Percentiles rank a stretch among this genome's conserved stretches.
phyloP scores from a whole-genome alignment of 2,329 filamentous ascomycete species.

The Neofusicoccum sp. region DNA sequence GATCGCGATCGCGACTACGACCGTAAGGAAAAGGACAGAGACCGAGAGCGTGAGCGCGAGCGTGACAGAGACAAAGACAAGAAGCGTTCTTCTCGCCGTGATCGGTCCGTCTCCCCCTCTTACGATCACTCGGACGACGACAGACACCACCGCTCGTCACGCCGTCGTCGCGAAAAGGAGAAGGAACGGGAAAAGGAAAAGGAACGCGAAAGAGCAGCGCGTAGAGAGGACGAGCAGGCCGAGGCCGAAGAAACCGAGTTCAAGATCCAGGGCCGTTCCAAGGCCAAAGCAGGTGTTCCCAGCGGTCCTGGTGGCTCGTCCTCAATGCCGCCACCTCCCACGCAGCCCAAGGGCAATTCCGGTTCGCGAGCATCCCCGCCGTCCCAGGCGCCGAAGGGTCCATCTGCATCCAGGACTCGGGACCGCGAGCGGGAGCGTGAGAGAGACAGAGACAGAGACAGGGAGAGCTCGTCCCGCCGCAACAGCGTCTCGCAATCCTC shows the following conservation, averaged over 20 bases:
- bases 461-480: not conserved
- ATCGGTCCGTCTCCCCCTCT: slow-evolving; percentile 41
- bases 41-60: slow-evolving; percentile 54
- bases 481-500: not conserved
- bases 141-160: slow-evolving; percentile 40
- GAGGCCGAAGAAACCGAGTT: slow-evolving; percentile 46
- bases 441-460: not conserved
- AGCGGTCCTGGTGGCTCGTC: slow-evolving; percentile 16
- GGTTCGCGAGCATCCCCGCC: slow-evolving; percentile 4
- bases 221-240: slow-evolving; percentile 34
- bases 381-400: slow-evolving; percentile 37
- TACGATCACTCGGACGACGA: slow-evolving; percentile 38
- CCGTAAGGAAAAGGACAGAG: slow-evolving; percentile 36
- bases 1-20: slow-evolving; percentile 39
- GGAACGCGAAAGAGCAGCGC: slow-evolving; percentile 27
- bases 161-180: slow-evolving; percentile 41
- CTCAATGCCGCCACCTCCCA: slow-evolving; percentile 37
- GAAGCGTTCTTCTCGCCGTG: slow-evolving; percentile 52
- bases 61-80: slow-evolving; percentile 44
- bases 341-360: slow-evolving; percentile 29
- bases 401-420: slow-evolving; percentile 19
- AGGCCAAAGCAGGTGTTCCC: slow-evolving; percentile 27
- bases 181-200: slow-evolving; percentile 31
- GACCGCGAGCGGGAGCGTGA: slow-evolving; percentile 3
- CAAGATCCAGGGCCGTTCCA: slow-evolving; percentile 45